Percentiles rank a stretch among this genome's conserved stretches.
Evolutionary conservation across 2,329 filamentous ascomycete genomes (phyloP).

Genomic region (Penicillium polonicum): DNA sequence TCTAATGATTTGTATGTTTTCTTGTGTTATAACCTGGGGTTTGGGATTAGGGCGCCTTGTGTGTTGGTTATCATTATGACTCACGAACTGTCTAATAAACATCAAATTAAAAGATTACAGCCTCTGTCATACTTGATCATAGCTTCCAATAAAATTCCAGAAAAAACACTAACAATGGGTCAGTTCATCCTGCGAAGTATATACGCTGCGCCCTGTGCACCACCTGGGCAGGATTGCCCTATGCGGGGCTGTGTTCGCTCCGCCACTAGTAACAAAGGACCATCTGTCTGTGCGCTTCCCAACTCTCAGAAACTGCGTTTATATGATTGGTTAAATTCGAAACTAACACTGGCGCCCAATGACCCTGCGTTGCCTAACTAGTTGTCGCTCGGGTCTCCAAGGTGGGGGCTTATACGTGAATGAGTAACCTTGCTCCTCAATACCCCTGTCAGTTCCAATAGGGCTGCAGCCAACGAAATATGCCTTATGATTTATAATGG

Average conservation of each 20-base stretch:
- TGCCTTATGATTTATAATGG: background rate
- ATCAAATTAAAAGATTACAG: background rate
- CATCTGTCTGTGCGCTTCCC: background rate
- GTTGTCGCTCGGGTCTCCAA: background rate
- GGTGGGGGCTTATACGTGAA: background rate
- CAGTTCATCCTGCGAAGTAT: background rate
- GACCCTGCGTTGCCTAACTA: background rate
- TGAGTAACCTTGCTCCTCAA: background rate
- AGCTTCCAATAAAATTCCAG: background rate
- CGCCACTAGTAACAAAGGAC: background rate
- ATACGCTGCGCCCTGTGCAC: slow-evolving; percentile 1
- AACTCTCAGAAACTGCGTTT: background rate
- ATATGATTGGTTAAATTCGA: background rate
- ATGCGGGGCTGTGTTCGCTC: slow-evolving; percentile 8
- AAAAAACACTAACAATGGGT: background rate
- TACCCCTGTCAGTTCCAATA: background rate
- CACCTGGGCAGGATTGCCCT: background rate
- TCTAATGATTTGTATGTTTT: background rate
- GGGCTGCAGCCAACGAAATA: background rate
- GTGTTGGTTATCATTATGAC: background rate
- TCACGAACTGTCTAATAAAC: background rate
- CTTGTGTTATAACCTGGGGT: background rate
- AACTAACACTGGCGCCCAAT: background rate
- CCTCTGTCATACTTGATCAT: background rate
- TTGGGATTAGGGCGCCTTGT: background rate